phyloP scores from a whole-genome alignment of 495 filamentous ascomycete species.

The Cryomyces minteri region DNA sequence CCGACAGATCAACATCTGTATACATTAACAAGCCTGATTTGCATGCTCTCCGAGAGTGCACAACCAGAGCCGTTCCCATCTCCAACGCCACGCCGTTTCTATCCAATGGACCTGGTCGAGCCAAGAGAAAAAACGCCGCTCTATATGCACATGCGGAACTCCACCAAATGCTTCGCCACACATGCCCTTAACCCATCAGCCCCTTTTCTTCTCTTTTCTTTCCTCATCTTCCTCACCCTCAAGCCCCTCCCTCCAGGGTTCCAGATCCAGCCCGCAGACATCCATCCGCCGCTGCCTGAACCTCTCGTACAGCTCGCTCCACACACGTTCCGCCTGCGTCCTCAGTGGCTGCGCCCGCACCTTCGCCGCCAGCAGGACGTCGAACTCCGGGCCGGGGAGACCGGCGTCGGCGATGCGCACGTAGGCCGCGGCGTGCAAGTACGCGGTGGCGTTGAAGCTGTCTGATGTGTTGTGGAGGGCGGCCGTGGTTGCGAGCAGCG shows the following conservation, averaged over 20 bases:
- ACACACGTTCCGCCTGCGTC: slow-evolving; percentile 24
- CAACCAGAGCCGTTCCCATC: no score
- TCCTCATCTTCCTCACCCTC: no score
- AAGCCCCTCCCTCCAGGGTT: slow-evolving; percentile 7
- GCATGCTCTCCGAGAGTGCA: no score
- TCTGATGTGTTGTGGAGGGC: slow-evolving; percentile 8
- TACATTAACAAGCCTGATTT: no score
- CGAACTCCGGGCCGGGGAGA: slow-evolving; percentile 27
- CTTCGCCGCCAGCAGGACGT: slow-evolving; percentile 17
- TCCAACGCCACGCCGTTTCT: no score
- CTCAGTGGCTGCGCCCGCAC: slow-evolving; percentile 19
- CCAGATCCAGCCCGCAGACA: slow-evolving; percentile 23
- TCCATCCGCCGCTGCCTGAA: slow-evolving; percentile 22
- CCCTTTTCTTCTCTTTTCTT: no score
- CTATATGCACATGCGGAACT: no score
- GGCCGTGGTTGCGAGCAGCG: neutral
- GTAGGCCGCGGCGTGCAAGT: slow-evolving; percentile 20
- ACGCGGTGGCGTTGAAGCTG: slow-evolving; percentile 22
- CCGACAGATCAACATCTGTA: no score
- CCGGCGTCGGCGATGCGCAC: slow-evolving; percentile 25
- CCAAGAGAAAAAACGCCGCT: no score
- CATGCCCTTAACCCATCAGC: no score
- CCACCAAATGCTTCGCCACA: no score
- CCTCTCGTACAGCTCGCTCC: slow-evolving; percentile 23
- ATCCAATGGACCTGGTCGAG: no score